phyloP scores from a whole-genome alignment of 306 rosid genomes.

The Myrica gale region DNA sequence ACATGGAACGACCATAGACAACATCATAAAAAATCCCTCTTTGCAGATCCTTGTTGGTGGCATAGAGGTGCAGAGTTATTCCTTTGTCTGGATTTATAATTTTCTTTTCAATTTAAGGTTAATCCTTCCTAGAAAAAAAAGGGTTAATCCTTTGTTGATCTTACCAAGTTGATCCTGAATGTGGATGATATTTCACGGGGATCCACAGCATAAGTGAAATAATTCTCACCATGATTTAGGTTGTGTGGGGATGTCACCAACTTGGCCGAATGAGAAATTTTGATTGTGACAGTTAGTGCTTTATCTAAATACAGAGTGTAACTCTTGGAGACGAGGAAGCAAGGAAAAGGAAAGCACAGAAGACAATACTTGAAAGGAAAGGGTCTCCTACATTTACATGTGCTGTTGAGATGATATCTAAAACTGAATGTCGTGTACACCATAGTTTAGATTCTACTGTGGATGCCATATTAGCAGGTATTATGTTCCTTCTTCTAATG shows the following conservation, averaged over 20 bases:
- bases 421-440: conserved; percentile 87
- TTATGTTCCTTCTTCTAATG: conserved; percentile 14
- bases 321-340: conserved; percentile 99
- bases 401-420: conserved; percentile 95
- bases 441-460: conserved; percentile 95
- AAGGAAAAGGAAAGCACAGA: conserved; percentile 89
- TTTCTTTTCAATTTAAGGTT: neutral
- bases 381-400: conserved; percentile 96
- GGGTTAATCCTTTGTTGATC: neutral
- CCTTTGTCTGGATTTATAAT: conserved; percentile 21
- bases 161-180: neutral
- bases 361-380: conserved; percentile 97
- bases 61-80: conserved; percentile 65
- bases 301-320: conserved; percentile 70
- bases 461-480: conserved; percentile 94
- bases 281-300: conserved; percentile 11
- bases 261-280: conserved; percentile 22
- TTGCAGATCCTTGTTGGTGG: conserved; percentile 95
- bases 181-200: neutral
- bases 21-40: conserved; percentile 80
- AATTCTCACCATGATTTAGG: neutral
- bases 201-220: neutral
- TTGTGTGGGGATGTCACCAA: neutral
- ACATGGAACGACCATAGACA: conserved; percentile 91
- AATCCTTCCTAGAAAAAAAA: too few relatives aligned